A percentile compares a stretch with the other conserved stretches of the same genome.
Conservation (phyloP, 306 rosid species). For the Prinsepia uniflora region DNA sequence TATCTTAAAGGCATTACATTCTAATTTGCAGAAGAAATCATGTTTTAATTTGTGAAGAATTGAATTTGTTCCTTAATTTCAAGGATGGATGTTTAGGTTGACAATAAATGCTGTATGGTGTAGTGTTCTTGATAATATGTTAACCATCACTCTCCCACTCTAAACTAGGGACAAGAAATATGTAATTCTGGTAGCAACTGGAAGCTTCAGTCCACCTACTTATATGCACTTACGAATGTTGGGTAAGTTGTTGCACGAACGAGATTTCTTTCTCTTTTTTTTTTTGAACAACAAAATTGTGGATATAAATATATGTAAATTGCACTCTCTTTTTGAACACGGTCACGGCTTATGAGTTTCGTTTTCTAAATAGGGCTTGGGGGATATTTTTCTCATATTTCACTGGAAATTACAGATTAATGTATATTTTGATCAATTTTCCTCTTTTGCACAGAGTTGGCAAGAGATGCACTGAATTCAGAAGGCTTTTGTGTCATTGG, state of each 20-base stretch:
- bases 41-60: not conserved
- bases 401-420: not conserved
- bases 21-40: not conserved
- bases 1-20: not conserved
- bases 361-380: not conserved
- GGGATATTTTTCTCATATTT: not conserved
- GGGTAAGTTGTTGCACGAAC: constrained; percentile 42
- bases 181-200: constrained; percentile 66
- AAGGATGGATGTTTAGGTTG: not conserved
- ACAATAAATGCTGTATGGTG: not conserved
- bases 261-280: not conserved
- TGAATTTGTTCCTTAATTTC: not conserved
- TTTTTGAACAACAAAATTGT: not conserved
- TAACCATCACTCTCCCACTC: not conserved
- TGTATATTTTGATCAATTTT: constrained; percentile 2
- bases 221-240: constrained; percentile 90
- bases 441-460: constrained; percentile 56
- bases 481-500: constrained; percentile 79
- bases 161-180: constrained; percentile 46
- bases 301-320: not conserved
- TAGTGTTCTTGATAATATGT: not conserved
- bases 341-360: not conserved
- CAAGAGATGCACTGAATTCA: constrained; percentile 65
- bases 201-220: constrained; percentile 96
- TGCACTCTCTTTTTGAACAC: not conserved